phyloP scores from a whole-genome alignment of 2,329 filamentous ascomycete species.

The Calonectria multiphialidica region DNA sequence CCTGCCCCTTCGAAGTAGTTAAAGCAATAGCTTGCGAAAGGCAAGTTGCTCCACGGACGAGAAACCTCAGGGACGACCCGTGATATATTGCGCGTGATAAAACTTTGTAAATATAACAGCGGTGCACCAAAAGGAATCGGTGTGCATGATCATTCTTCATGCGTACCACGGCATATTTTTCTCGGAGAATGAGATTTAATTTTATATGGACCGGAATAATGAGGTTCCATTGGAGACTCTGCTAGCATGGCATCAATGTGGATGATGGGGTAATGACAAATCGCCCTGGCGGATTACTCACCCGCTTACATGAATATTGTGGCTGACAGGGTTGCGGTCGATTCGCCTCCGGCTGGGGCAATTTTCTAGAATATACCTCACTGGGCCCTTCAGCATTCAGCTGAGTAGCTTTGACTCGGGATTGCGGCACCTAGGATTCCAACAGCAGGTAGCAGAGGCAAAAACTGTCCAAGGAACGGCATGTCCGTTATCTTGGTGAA shows the following conservation, averaged over 20 bases:
- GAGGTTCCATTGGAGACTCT: not conserved
- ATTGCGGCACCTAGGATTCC: not conserved
- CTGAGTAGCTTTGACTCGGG: not conserved
- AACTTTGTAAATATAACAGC: not conserved
- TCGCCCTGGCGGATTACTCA: not conserved
- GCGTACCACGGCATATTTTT: not conserved
- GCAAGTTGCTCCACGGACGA: not conserved
- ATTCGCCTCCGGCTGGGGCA: not conserved
- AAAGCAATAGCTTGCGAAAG: not conserved
- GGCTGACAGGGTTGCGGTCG: no score
- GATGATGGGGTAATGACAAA: not conserved
- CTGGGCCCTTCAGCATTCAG: not conserved
- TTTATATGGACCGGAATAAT: not conserved
- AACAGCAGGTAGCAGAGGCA: not conserved
- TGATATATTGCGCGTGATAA: not conserved
- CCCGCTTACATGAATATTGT: not conserved
- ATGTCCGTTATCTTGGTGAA: not conserved
- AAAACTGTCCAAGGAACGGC: not conserved
- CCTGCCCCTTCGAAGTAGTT: not conserved
- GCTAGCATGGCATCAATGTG: not conserved
- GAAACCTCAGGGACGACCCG: not conserved
- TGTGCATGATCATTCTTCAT: not conserved
- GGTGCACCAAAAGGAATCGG: not conserved
- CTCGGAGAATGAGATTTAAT: not conserved
- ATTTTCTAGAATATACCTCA: not conserved